Conservation (phyloP, 2,329 filamentous ascomycete genomes). For the Coniella vitis region DNA sequence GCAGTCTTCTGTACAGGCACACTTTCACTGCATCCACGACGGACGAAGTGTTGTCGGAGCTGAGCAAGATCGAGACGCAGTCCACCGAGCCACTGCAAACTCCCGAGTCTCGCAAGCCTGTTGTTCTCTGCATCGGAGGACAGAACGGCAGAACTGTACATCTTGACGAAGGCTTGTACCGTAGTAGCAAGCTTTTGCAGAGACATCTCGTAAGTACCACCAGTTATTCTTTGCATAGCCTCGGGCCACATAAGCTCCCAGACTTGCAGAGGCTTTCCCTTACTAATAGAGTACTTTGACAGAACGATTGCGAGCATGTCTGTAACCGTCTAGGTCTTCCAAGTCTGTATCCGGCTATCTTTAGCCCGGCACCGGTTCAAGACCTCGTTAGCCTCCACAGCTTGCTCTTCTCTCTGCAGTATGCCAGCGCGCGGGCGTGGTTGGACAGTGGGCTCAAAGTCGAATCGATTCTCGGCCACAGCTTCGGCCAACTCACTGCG, state of each 20-base stretch:
- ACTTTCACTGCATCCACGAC: background rate
- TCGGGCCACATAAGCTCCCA: no score
- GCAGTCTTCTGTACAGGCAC: background rate
- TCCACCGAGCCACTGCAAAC: background rate
- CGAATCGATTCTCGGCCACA: constrained; percentile 29
- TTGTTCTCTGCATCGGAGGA: constrained; percentile 32
- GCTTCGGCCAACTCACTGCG: constrained; percentile 30
- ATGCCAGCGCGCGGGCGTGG: constrained; percentile 30
- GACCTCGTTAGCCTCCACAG: constrained; percentile 29
- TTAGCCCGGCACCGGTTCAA: constrained; percentile 20
- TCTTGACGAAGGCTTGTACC: constrained; percentile 23
- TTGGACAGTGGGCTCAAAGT: constrained; percentile 25
- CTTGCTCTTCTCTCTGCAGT: constrained; percentile 30
- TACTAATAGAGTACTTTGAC: no score
- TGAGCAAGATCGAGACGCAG: background rate
- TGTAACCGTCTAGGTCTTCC: constrained; percentile 22
- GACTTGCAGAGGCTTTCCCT: no score
- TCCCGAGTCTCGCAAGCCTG: constrained; percentile 3
- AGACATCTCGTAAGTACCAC: constrained; percentile 22
- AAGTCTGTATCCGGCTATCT: constrained; percentile 26
- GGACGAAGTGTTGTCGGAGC: background rate
- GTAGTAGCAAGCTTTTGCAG: constrained; percentile 22
- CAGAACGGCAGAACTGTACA: constrained; percentile 26
- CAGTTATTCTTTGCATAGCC: no score
- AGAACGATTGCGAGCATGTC: constrained; percentile 25